Percentiles rank a stretch among this genome's conserved stretches.
Evolutionary conservation across 2,329 filamentous ascomycete species (phyloP).

Genomic region (Paracorniculantispora psalliotae): DNA sequence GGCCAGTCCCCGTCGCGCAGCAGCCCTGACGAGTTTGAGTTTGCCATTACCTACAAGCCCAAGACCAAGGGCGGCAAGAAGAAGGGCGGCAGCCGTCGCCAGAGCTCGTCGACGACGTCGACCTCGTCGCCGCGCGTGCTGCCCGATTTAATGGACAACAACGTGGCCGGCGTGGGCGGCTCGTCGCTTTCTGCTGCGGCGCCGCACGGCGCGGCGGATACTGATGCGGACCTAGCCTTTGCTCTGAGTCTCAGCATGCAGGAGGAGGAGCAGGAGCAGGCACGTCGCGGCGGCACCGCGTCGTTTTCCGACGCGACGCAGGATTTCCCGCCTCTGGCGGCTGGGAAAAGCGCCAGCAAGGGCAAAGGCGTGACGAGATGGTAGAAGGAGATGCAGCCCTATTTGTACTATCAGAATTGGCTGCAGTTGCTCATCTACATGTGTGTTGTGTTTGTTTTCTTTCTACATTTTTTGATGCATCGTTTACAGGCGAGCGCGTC

Average conservation of each 20-base stretch:
- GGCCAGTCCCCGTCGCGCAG: constrained; percentile 40
- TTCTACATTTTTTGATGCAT: constrained; percentile 1
- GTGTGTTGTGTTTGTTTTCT: not conserved
- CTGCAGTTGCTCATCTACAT: too few relatives aligned
- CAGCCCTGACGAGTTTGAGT: constrained; percentile 44
- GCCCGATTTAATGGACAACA: constrained; percentile 31
- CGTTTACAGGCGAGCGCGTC: not conserved
- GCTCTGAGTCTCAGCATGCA: constrained; percentile 57
- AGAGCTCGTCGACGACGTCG: constrained; percentile 21
- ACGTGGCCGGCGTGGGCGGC: constrained; percentile 20
- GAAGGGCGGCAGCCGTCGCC: constrained; percentile 24
- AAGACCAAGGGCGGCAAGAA: constrained; percentile 39
- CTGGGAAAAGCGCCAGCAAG: constrained; percentile 37
- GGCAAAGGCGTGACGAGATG: constrained; percentile 32
- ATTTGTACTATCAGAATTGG: too few relatives aligned
- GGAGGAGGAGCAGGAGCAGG: constrained; percentile 30
- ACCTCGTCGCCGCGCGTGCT: constrained; percentile 24
- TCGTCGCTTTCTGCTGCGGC: constrained; percentile 17
- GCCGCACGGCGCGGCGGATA: constrained; percentile 13
- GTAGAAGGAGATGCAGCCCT: constrained; percentile 20
- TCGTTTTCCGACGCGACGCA: constrained; percentile 15
- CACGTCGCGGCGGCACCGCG: not conserved
- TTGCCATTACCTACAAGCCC: constrained; percentile 39
- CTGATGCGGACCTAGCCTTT: constrained; percentile 55
- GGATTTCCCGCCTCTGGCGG: constrained; percentile 37